These are phyloP conservation scores for Stagonosporopsis tanaceti DNA, from an alignment of 2,329 filamentous ascomycete species.

Conservation along the genomic window DNA sequence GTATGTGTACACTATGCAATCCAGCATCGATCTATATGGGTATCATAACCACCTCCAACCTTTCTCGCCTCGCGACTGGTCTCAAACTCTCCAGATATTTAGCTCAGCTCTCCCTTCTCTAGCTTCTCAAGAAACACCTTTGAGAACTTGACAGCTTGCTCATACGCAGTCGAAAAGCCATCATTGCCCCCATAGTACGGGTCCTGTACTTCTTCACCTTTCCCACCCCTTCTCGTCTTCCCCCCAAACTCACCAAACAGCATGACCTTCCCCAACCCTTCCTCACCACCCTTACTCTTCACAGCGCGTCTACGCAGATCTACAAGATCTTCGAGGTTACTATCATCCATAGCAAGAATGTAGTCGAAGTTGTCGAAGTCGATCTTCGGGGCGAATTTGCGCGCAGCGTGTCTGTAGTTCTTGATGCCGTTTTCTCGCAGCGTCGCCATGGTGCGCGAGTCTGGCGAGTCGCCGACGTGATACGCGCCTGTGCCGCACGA, in stretches of 20 bases:
- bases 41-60: slow-evolving; percentile 30
- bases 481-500: slow-evolving; percentile 92
- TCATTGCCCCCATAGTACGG: slow-evolving; percentile 90
- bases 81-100: background rate
- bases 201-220: slow-evolving; percentile 77
- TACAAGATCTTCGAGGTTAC: slow-evolving; percentile 77
- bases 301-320: slow-evolving; percentile 64
- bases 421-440: slow-evolving; percentile 77
- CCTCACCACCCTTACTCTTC: slow-evolving; percentile 47
- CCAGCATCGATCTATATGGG: slow-evolving; percentile 21
- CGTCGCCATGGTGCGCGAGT: slow-evolving; percentile 83
- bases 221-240: slow-evolving; percentile 52
- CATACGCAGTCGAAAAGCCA: slow-evolving; percentile 85
- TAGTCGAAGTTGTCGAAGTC: slow-evolving; percentile 92
- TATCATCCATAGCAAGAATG: slow-evolving; percentile 91
- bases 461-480: slow-evolving; percentile 78
- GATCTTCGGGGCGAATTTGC: slow-evolving; percentile 69
- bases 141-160: slow-evolving; percentile 81
- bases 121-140: slow-evolving; percentile 75
- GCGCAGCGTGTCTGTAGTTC: slow-evolving; percentile 78
- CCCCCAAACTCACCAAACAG: slow-evolving; percentile 85
- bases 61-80: slow-evolving; percentile 1
- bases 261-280: slow-evolving; percentile 66
- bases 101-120: slow-evolving; percentile 47
- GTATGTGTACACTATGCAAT: background rate